phyloP scores from a whole-genome alignment of 1,284 basidiomycete species.

The Agaricales sp. region DNA sequence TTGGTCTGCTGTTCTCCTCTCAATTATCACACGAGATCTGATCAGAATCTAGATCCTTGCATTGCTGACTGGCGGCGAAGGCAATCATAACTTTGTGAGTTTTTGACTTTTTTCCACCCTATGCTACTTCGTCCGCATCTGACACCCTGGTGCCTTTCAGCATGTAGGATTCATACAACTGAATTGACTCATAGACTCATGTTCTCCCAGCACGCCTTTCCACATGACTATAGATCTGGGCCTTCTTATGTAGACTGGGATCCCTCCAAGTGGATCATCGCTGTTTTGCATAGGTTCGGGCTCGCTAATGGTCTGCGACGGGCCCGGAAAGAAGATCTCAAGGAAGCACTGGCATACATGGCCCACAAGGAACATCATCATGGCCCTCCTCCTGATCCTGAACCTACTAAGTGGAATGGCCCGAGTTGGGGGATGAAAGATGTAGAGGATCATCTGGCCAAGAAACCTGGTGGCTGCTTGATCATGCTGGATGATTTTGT shows the following conservation, averaged over 20 bases:
- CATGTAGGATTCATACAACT: not conserved
- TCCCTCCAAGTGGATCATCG: constrained; percentile 74
- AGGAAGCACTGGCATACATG: constrained; percentile 47
- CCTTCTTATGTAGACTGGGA: constrained; percentile 61
- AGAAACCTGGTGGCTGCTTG: constrained; percentile 30
- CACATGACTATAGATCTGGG: constrained; percentile 63
- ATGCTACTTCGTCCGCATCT: not conserved
- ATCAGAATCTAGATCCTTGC: constrained; percentile 42
- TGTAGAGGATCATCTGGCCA: constrained; percentile 24
- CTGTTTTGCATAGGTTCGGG: constrained; percentile 42
- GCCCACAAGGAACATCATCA: constrained; percentile 26
- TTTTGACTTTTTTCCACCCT: constrained; percentile 7
- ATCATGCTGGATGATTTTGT: constrained; percentile 54
- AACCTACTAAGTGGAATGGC: constrained; percentile 23
- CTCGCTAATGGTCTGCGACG: constrained; percentile 39
- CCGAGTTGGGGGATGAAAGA: constrained; percentile 29
- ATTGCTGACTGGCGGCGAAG: constrained; percentile 65
- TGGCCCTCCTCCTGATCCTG: constrained; percentile 10
- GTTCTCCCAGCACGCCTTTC: constrained; percentile 62
- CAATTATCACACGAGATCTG: not conserved
- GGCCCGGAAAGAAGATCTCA: constrained; percentile 50
- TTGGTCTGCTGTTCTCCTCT: constrained; percentile 28
- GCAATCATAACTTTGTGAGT: constrained; percentile 68
- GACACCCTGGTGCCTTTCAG: not conserved
- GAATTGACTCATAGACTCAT: no score